phyloP scores from a whole-genome alignment of 352 stramenopile genomes.

The Globisporangium cederbergense region DNA sequence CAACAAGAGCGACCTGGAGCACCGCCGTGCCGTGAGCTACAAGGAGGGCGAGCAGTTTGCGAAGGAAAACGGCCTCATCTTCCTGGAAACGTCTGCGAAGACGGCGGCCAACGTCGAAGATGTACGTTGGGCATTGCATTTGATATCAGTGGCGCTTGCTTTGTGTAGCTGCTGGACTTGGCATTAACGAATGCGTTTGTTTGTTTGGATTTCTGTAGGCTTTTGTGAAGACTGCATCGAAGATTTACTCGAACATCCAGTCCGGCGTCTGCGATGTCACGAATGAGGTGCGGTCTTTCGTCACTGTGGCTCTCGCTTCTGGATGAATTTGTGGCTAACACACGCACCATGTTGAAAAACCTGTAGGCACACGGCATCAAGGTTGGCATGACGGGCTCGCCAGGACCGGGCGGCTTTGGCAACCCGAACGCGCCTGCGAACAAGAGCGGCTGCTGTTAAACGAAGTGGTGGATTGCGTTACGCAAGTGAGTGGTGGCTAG shows the following conservation, averaged over 20 bases:
- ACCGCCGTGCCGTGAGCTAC: constrained; percentile 93
- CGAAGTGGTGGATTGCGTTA: not conserved
- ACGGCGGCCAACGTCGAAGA: constrained; percentile 98
- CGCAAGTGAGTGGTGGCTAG: not conserved
- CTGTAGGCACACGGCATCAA: constrained; percentile 84
- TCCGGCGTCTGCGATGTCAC: constrained; percentile 93
- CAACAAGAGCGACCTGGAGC: constrained; percentile 98
- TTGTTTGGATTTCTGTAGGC: constrained; percentile 40
- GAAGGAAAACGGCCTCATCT: constrained; percentile 99
- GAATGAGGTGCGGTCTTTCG: constrained; percentile 75
- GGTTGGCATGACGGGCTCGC: constrained; percentile 84
- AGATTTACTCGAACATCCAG: constrained; percentile 97
- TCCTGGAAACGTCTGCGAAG: constrained; percentile 99
- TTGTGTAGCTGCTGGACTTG: not conserved
- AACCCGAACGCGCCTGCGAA: constrained; percentile 67
- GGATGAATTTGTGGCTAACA: not conserved
- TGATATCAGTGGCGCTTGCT: not conserved
- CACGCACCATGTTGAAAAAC: not conserved
- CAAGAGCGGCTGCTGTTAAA: constrained; percentile 78
- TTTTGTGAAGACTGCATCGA: constrained; percentile 94
- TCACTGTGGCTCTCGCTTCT: not conserved
- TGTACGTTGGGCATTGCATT: constrained; percentile 59
- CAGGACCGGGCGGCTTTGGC: constrained; percentile 71
- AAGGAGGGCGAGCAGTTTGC: constrained; percentile 99
- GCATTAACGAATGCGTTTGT: not conserved